Base-by-base conservation (phyloP, 2,329 filamentous ascomycete genomes). In the Pseudogymnoascus sp. region DNA sequence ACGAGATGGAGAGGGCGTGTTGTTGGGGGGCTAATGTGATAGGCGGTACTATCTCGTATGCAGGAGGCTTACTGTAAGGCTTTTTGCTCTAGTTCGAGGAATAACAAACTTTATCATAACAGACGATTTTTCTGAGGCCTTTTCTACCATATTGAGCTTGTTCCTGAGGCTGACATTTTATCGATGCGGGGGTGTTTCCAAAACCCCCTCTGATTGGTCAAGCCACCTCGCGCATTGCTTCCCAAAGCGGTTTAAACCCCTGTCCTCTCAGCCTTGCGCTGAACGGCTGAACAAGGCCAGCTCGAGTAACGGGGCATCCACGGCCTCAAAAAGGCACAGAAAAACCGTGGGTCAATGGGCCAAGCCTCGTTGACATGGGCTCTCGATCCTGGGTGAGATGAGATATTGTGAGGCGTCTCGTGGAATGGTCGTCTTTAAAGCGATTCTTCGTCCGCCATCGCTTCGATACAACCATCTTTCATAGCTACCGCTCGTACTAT, bases 191-290 rank as follows among this genome's bases (percentile, higher is more conserved):
- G 28, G 51, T 19, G 28, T 7, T 5, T 19, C n/a, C 10, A 19
- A 34, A 13, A 1, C 3, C 8, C 11, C 1, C n/a, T 57, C n/a
- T 57, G 51, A 57, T 57, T 57, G 51, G 51, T n/a, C 25, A 25
- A n/a, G 51, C 51, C 51, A 57, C 25, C 51, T 57, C 51, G 51
- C 51, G 51, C 51, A 34, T 34, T 57, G 51, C 51, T 57, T 57
- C 51, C 51, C 51, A 57, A 57, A 13, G 51, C 51, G 51, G 28
- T 57, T 57, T 57, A 57, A 28, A 34, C 28, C 25, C 48, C 25
- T 34, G 51, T 10, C 6, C 51, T 34, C 51, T 57, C 51, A 57
- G 51, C 51, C 51, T 57, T 57, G 25, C 48, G 48, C 51, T 34
- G 23, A 14, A 25, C 43, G 13, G 13, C 28, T n/a, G 13, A 6